Base-by-base conservation (phyloP, 1,139 yeast genomes). In the Chernovozyma sophiae-reginae region DNA sequence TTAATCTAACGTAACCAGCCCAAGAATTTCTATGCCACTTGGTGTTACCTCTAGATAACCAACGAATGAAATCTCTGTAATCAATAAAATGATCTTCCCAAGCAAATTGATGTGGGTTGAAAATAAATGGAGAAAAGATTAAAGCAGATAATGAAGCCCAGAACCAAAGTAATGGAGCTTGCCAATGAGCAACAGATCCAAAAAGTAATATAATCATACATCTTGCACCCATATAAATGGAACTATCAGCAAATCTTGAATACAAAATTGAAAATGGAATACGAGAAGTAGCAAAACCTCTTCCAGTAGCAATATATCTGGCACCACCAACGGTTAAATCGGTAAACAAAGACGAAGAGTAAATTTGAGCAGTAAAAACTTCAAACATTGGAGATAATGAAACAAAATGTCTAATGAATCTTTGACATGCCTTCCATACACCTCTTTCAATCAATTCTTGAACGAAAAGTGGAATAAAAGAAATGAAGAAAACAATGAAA, bases 311-410 rank as follows among this genome's bases (percentile, higher is more conserved):
- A 60, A 92, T 92, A 73, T 92, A 92, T 68, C 97, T 86, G 48
- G 98, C 99, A 74, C 99, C 99, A 72, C 99, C 99, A 60, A 90
- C 92, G 43, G 96, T 79, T 70, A 92, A 74, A 72, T 92, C 97
- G 54, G 90, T 86, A 55, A 84, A 71, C 58, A 92, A 72, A 22
- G 98, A 86, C 47, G 94, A 79, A 39, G 98, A 89, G 61, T 92
- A 92, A 51, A 94, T 90, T 73, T 94, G 99, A 60, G 97, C 96
- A 54, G 89, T 96, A 65, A 92, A 92, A 53, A 92, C 98, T 75
- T 92, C 99, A 59, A 92, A 92, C 79, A 92, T 75, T 54, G 98
- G 97, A 31, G 98, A 89, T 55, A 92, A 68, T 2, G 98, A 92
- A 41, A 80, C 65, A 55, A 92, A 69, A 60, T 92, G 98, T 68